Conservation (phyloP, 192 early-diverging fungal species). For the Funneliformis geosporum region DNA sequence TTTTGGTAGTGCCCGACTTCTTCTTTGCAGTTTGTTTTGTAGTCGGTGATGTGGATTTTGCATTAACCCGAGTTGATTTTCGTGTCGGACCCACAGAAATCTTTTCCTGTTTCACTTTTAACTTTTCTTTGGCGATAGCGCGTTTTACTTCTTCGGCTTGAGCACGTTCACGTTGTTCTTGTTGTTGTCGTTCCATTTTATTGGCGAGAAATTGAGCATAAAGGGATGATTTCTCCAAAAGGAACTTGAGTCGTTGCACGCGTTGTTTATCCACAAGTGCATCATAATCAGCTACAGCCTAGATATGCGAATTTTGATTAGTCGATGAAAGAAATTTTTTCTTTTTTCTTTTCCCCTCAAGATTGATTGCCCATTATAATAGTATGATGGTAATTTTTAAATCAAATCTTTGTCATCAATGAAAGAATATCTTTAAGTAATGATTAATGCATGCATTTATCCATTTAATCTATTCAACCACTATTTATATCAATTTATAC, state of each 20-base stretch:
- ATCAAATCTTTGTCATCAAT: no score
- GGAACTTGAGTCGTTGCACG: slow-evolving; percentile 73
- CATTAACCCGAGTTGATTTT: slow-evolving; percentile 9
- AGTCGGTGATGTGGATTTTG: neutral
- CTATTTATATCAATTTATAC: no score
- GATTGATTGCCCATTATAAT: no score
- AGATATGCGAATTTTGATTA: neutral
- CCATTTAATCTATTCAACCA: no score
- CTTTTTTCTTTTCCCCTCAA: no score
- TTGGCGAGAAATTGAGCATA: slow-evolving; percentile 77
- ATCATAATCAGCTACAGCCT: slow-evolving; percentile 69
- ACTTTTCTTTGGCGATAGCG: slow-evolving; percentile 30
- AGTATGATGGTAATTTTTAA: no score
- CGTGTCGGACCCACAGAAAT: slow-evolving; percentile 14
- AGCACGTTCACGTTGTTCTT: slow-evolving; percentile 60
- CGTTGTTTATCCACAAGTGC: slow-evolving; percentile 60
- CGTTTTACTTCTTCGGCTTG: slow-evolving; percentile 34
- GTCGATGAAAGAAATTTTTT: neutral
- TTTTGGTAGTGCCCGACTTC: slow-evolving; percentile 37
- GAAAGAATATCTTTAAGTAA: no score
- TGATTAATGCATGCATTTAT: no score
- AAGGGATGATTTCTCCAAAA: slow-evolving; percentile 79
- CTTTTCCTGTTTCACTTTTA: slow-evolving; percentile 31
- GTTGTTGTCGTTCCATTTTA: slow-evolving; percentile 75
- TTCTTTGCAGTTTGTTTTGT: slow-evolving; percentile 6